phyloP scores from a whole-genome alignment of 345 rosid species.

The Eucalyptus cloeziana region DNA sequence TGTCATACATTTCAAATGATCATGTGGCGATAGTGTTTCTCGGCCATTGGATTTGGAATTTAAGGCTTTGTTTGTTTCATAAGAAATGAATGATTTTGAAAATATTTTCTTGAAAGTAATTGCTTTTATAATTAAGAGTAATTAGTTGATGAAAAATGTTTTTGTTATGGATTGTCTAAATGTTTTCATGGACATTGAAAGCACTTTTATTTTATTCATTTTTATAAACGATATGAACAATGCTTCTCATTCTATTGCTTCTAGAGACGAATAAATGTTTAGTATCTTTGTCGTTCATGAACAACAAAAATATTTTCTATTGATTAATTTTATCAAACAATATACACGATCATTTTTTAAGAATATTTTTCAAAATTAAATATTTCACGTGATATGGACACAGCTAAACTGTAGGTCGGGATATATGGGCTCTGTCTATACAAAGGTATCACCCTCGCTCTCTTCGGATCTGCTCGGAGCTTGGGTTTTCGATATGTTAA shows the following conservation, averaged over 20 bases:
- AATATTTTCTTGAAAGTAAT: no score
- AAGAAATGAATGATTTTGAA: background rate
- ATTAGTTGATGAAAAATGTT: no score
- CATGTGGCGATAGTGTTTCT: background rate
- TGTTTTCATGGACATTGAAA: background rate
- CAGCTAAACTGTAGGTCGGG: background rate
- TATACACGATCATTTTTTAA: fast-evolving
- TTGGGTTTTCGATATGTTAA: background rate
- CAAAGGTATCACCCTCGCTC: background rate
- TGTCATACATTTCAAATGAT: background rate
- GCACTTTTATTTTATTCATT: background rate
- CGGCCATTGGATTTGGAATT: background rate
- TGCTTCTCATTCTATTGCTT: no score
- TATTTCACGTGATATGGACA: background rate
- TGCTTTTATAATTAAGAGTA: no score
- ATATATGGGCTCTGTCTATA: background rate
- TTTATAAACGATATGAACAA: no score
- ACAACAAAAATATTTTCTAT: no score
- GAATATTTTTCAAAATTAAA: background rate
- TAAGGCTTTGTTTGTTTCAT: background rate
- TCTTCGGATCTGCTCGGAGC: background rate
- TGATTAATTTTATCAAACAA: no score
- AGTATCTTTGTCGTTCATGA: background rate
- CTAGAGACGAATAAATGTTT: no score
- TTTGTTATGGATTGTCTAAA: no score